Evolutionary conservation across 306 rosid species (phyloP), one percentile per base, ranked within the genome.

Genomic region (Spatholobus suberectus): DNA sequence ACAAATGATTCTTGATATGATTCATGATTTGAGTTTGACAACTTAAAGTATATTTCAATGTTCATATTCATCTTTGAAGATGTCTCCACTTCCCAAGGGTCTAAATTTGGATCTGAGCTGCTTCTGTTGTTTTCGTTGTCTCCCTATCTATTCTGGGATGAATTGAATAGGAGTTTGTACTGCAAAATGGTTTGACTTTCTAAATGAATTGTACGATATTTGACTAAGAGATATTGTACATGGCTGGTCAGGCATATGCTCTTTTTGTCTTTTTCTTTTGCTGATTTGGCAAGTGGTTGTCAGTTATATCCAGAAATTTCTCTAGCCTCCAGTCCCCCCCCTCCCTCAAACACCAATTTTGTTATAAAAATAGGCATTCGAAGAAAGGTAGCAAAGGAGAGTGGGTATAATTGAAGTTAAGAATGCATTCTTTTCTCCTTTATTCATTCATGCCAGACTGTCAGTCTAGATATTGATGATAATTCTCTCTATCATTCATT

Each of bases 311-410:
- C 18, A 38, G 43, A 76, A 40, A 5, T 38, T 68, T 21, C 15
- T 59, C 4, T 54, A 9, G 55, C n/a, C n/a, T n/a, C n/a, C n/a
- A 55, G 58, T 32, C 5, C 24, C 3, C 6, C 24, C 44, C 23
- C 70, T 4, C 0, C 12, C 41, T 8, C 4, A n/a, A 26, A 6
- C 15, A 18, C 70, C 23, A 12, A 14, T 67, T 29, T n/a, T 58
- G 37, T 59, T 47, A 24, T 35, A 66, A 18, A 32, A 7, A 35
- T 67, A 12, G 44, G 23, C 77, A 38, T 68, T 82, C 67, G 66
- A 82, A 58, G 78, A 68, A 44, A 38, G 78, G 34, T 75, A 86
- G 61, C 78, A 26, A 17, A 23, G 57, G 78, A 66, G 68, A 57
- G 37, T 40, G 76, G 49, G 67, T 71, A 26, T 24, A 67, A 23